phyloP scores from a whole-genome alignment of 2,329 filamentous ascomycete genomes.

The Periconia sp. region DNA sequence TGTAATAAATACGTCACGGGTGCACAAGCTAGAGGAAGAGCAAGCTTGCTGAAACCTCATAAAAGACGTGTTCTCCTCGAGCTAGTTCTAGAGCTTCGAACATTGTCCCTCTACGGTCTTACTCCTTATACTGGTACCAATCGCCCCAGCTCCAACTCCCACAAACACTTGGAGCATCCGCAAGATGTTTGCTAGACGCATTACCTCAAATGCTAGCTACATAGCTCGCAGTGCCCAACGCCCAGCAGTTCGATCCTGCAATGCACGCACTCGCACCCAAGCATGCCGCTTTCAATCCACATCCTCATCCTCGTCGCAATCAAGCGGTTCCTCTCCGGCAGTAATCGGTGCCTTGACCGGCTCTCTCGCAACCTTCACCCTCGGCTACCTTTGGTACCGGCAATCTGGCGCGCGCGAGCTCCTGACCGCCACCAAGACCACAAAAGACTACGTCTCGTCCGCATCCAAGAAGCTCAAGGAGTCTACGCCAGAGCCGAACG shows the following conservation, averaged over 20 bases:
- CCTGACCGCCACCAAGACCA: constrained; percentile 59
- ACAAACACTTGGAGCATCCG: too few relatives aligned
- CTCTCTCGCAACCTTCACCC: constrained; percentile 53
- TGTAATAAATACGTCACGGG: too few relatives aligned
- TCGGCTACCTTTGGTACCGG: constrained; percentile 61
- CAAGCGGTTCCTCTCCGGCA: constrained; percentile 41
- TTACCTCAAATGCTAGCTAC: constrained; percentile 36
- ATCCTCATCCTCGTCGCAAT: constrained; percentile 23
- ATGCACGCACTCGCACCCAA: constrained; percentile 35
- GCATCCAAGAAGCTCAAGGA: constrained; percentile 67
- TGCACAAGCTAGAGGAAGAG: too few relatives aligned
- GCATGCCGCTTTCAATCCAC: constrained; percentile 44
- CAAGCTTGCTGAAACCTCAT: too few relatives aligned
- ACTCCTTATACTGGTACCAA: too few relatives aligned
- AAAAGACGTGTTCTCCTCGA: too few relatives aligned
- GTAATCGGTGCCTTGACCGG: constrained; percentile 58
- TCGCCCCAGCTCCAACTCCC: too few relatives aligned
- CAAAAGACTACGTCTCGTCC: constrained; percentile 65
- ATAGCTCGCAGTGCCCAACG: constrained; percentile 37
- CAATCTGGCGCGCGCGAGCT: constrained; percentile 59
- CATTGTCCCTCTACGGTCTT: too few relatives aligned
- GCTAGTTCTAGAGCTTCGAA: too few relatives aligned
- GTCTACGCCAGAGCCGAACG: constrained; percentile 68
- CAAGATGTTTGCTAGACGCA: constrained; percentile 41
- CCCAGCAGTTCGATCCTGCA: constrained; percentile 29